Evolutionary conservation across 345 rosid genomes (phyloP).

Genomic region (Dovyalis caffra): DNA sequence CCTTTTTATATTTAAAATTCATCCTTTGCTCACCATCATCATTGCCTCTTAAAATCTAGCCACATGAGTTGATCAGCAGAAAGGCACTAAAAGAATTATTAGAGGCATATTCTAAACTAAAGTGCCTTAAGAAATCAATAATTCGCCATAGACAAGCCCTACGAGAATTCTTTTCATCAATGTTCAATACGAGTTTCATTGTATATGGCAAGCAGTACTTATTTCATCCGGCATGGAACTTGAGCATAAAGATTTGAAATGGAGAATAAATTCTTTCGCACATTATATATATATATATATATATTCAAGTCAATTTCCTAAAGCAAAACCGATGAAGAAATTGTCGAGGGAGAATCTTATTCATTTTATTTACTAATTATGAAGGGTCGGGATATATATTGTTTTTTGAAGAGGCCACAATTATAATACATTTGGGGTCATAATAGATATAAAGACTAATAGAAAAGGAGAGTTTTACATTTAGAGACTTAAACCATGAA

Average conservation of each 20-base stretch:
- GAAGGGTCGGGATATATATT: too few relatives aligned
- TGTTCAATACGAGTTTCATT: constrained; percentile 4
- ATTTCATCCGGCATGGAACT: constrained; percentile 14
- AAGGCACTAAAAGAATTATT: background rate
- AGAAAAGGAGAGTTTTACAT: too few relatives aligned
- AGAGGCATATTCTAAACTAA: constrained; percentile 18
- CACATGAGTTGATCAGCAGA: background rate
- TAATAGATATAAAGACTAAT: too few relatives aligned
- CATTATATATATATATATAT: background rate
- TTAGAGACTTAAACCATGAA: too few relatives aligned
- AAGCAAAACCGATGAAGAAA: background rate
- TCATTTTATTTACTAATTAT: too few relatives aligned
- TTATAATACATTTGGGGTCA: too few relatives aligned
- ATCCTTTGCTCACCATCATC: background rate
- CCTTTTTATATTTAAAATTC: background rate
- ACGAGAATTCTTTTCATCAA: background rate
- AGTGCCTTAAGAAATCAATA: constrained; percentile 22
- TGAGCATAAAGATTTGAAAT: constrained; percentile 18
- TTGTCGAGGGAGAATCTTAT: too few relatives aligned
- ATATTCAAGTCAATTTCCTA: background rate
- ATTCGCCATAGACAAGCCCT: constrained; percentile 9
- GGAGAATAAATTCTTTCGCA: constrained; percentile 20
- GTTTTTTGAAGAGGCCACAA: too few relatives aligned
- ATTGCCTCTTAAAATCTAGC: background rate
- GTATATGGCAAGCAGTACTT: constrained; percentile 24